Evolutionary conservation across 2,329 filamentous ascomycete species (phyloP).

Genomic region (Lasiodiplodia theobromae): DNA sequence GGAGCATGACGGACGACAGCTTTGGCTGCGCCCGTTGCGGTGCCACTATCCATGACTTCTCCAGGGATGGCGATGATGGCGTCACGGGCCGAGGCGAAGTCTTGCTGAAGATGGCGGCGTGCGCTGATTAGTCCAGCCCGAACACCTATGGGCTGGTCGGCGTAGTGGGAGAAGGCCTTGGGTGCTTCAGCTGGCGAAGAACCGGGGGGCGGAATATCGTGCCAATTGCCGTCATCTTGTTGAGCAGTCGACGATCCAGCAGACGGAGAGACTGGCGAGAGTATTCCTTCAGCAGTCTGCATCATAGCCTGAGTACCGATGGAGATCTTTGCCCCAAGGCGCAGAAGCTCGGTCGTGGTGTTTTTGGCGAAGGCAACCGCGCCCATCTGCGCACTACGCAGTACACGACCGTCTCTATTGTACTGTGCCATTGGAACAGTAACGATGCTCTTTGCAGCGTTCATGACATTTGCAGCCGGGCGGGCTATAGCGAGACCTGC

Average conservation of each 20-base stretch:
- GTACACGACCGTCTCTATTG: slow-evolving; percentile 88
- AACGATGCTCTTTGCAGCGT: slow-evolving; percentile 83
- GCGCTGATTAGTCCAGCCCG: slow-evolving; percentile 85
- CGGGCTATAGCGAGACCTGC: slow-evolving; percentile 90
- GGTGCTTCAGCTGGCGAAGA: slow-evolving; percentile 64
- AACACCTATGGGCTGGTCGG: slow-evolving; percentile 90
- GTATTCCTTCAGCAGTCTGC: slow-evolving; percentile 83
- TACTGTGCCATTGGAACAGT: slow-evolving; percentile 93
- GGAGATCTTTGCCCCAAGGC: slow-evolving; percentile 90
- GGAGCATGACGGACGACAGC: slow-evolving; percentile 83
- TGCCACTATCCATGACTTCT: slow-evolving; percentile 86
- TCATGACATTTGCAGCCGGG: slow-evolving; percentile 88
- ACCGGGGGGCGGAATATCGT: slow-evolving; percentile 61
- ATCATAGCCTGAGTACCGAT: slow-evolving; percentile 95
- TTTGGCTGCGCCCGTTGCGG: slow-evolving; percentile 78
- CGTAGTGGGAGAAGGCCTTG: slow-evolving; percentile 88
- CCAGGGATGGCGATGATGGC: slow-evolving; percentile 94
- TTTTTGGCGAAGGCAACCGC: slow-evolving; percentile 89
- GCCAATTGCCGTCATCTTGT: slow-evolving; percentile 49
- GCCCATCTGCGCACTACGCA: slow-evolving; percentile 91
- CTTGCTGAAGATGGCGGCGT: slow-evolving; percentile 81
- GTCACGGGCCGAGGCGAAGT: slow-evolving; percentile 85
- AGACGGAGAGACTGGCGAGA: slow-evolving; percentile 52
- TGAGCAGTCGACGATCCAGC: slow-evolving; percentile 13
- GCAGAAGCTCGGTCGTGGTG: slow-evolving; percentile 92